Percentiles rank a stretch among this genome's conserved stretches.
Evolutionary conservation across 768 basidiomycete genomes (phyloP).

Genomic region (Cystobasidium ongulense): DNA sequence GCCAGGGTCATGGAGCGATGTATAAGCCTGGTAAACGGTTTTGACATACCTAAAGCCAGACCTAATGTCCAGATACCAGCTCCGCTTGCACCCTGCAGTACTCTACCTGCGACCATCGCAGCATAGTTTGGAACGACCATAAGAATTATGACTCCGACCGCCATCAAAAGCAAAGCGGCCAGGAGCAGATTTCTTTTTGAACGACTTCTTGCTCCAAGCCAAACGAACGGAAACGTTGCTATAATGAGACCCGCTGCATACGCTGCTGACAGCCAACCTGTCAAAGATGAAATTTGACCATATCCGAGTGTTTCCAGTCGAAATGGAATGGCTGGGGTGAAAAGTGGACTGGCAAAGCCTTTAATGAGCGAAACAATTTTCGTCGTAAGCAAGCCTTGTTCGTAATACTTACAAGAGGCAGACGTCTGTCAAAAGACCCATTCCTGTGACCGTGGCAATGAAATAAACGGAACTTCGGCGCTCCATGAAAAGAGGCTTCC

Average conservation of each 20-base stretch:
- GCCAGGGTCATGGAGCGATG: no score
- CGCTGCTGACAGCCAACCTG: slow-evolving; percentile 24
- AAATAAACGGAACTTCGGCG: background rate
- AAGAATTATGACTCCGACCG: slow-evolving; percentile 23
- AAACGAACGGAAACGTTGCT: slow-evolving; percentile 26
- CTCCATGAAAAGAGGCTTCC: background rate
- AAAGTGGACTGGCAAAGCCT: background rate
- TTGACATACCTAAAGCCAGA: slow-evolving; percentile 11
- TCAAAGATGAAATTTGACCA: background rate
- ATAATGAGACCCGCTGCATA: slow-evolving; percentile 27
- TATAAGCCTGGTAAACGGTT: no score
- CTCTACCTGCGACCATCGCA: slow-evolving; percentile 18
- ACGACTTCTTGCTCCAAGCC: background rate
- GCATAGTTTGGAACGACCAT: slow-evolving; percentile 23
- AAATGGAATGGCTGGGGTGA: slow-evolving; percentile 28
- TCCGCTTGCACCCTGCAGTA: slow-evolving; percentile 21
- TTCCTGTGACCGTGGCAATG: slow-evolving; percentile 11
- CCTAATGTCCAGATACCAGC: slow-evolving; percentile 26
- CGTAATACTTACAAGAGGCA: slow-evolving; percentile 4
- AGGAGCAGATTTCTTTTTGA: slow-evolving; percentile 12
- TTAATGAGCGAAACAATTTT: background rate
- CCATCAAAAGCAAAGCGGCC: slow-evolving; percentile 10
- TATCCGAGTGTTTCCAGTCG: slow-evolving; percentile 15
- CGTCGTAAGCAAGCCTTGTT: no score
- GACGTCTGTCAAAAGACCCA: slow-evolving; percentile 28